Evolutionary conservation across 2,329 filamentous ascomycete genomes (phyloP), one percentile per base, ranked within the genome.

Genomic region (Botryotinia calthae): DNA sequence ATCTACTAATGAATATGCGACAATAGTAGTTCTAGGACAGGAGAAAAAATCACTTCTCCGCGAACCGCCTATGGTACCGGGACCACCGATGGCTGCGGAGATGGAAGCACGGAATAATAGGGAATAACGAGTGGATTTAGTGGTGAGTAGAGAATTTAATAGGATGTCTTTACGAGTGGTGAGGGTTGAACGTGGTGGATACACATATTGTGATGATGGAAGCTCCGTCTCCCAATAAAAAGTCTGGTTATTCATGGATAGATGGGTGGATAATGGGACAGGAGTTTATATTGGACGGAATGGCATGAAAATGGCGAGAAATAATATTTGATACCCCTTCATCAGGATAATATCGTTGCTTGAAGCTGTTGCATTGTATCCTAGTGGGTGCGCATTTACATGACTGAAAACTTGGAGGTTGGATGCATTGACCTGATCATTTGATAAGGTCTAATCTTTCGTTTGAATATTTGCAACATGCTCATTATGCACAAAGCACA

Each of bases 31-130:
- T 18, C n/a, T 72, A 34, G 70, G 63, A 25, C 16, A 46, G 18
- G 28, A 48, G 28, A 59, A 48, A 14, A 72, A 72, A 59, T 72
- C 70, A 46, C 54, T 72, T 4, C 40, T 72, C 28, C 62, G 25
- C 40, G 70, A 72, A 34, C 54, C 70, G 16, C 62, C 70, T 1
- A 2, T 56, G 4, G 65, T 68, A 31, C 65, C 65, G 0, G 48
- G 65, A 12, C 65, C 65, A 44, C 65, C 65, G 6, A 68, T 68
- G 37, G 48, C 48, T 42, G 48, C 37, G 16, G 48, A 56, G n/a
- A 56, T 58, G 48, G 65, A 68, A n/a, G n/a, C 48, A 8, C 34
- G 65, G 10, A 56, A 56, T 42, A 56, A 56, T 10, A 42, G 46
- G n/a, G 20, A 40, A 42, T 12, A n/a, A 54, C 14, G 25, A 2